A percentile compares a stretch with the other conserved stretches of the same genome.
phyloP scores from a whole-genome alignment of 2,329 filamentous ascomycete genomes.

The Dothidotthia symphoricarpi region DNA sequence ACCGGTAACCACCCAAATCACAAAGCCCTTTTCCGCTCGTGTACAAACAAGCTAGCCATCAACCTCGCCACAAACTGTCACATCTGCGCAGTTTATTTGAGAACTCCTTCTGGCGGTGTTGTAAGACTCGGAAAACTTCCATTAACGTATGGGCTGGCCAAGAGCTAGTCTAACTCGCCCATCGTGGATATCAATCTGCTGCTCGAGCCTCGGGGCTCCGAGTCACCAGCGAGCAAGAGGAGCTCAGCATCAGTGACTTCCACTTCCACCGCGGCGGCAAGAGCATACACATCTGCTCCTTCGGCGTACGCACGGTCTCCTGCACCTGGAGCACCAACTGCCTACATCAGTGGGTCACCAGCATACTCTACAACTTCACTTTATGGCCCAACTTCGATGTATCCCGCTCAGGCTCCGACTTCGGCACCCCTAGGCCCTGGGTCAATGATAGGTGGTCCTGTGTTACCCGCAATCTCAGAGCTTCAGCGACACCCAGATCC shows the following conservation, averaged over 20 bases:
- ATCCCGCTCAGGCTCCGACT: constrained; percentile 24
- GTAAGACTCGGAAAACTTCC: constrained; percentile 14
- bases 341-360: constrained; percentile 32
- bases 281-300: constrained; percentile 37
- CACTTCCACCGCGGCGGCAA: constrained; percentile 45
- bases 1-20: constrained; percentile 15
- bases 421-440: constrained; percentile 24
- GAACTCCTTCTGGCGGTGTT: constrained; percentile 12
- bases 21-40: background rate
- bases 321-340: constrained; percentile 33
- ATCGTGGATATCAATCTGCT: constrained; percentile 95
- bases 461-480: constrained; percentile 40
- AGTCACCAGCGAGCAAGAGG: constrained; percentile 57
- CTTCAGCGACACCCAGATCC: constrained; percentile 43
- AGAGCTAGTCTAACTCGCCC: constrained; percentile 54
- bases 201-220: constrained; percentile 73
- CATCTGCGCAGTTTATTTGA: constrained; percentile 5
- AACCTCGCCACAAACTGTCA: constrained; percentile 1
- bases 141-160: constrained; percentile 44
- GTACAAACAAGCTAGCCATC: no score
- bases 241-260: constrained; percentile 42
- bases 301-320: constrained; percentile 39
- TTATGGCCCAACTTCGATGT: constrained; percentile 31
- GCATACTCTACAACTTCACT: constrained; percentile 32
- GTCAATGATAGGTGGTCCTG: constrained; percentile 40